Percentiles rank a stretch among this genome's conserved stretches.
phyloP scores from a whole-genome alignment of 192 early-diverging fungal genomes.

The Entophlyctis luteolus region DNA sequence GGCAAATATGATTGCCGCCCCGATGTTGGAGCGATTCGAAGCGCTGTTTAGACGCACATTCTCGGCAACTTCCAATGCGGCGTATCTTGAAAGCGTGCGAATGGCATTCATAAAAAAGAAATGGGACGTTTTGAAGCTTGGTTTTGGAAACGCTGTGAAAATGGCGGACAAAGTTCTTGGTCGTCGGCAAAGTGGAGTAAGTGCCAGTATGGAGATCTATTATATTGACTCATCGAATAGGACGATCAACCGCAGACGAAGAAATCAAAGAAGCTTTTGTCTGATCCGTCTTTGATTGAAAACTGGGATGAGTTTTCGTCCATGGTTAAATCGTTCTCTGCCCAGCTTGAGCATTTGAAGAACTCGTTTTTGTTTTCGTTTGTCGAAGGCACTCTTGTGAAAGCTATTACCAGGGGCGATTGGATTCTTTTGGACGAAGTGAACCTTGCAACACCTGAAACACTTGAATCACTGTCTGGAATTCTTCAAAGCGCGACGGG shows the following conservation, averaged over 20 bases:
- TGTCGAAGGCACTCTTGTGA: constrained; percentile 88
- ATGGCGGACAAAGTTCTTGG: constrained; percentile 66
- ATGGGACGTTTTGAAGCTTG: constrained; percentile 74
- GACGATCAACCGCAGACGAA: constrained; percentile 8
- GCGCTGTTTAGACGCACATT: constrained; percentile 81
- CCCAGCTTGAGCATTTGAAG: constrained; percentile 65
- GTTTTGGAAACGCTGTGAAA: constrained; percentile 72
- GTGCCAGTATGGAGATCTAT: background rate
- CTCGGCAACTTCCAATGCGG: constrained; percentile 77
- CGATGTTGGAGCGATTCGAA: constrained; percentile 82
- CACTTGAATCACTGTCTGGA: constrained; percentile 85
- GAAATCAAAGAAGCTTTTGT: constrained; percentile 20
- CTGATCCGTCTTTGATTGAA: constrained; percentile 47
- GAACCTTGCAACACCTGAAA: constrained; percentile 94
- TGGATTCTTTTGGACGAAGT: constrained; percentile 98
- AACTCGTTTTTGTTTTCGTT: constrained; percentile 85
- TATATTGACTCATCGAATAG: background rate
- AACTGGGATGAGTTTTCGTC: constrained; percentile 75
- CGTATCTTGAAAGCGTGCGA: constrained; percentile 78
- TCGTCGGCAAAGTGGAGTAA: constrained; percentile 1
- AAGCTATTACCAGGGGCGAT: constrained; percentile 82
- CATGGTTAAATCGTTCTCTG: constrained; percentile 66
- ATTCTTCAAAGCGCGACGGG: constrained; percentile 77
- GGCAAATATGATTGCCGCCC: constrained; percentile 68
- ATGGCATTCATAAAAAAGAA: constrained; percentile 69